phyloP scores from a whole-genome alignment of 2,329 filamentous ascomycete genomes.

The Zymoseptoria crescenta region DNA sequence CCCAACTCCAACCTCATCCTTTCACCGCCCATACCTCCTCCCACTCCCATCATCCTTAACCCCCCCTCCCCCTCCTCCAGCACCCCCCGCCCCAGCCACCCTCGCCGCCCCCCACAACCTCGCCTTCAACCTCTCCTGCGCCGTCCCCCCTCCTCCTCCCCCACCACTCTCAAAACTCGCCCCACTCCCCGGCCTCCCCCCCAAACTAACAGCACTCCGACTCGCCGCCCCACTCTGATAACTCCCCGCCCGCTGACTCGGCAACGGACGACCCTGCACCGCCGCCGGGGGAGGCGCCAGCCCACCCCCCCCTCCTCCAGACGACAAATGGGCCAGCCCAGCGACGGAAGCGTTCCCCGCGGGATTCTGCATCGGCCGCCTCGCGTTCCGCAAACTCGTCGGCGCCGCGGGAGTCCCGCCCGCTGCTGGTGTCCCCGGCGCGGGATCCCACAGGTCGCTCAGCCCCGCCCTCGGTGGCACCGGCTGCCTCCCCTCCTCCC shows the following conservation, averaged over 20 bases:
- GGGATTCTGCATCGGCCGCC: conserved; percentile 16
- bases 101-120: conserved; percentile 51
- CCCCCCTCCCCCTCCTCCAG: too few species aligned
- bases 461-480: conserved; percentile 43
- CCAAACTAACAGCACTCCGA: conserved; percentile 25
- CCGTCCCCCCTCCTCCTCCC: conserved; percentile 47
- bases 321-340: too few species aligned
- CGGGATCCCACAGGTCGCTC: conserved; percentile 56
- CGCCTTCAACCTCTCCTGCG: conserved; percentile 76
- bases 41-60: neutral
- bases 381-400: conserved; percentile 33
- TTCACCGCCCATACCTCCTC: neutral
- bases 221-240: conserved; percentile 54
- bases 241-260: conserved; percentile 66
- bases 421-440: conserved; percentile 28
- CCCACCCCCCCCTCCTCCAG: too few species aligned
- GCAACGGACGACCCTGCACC: conserved; percentile 49
- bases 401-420: conserved; percentile 34
- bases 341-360: conserved; percentile 5
- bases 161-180: conserved; percentile 32
- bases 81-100: too few species aligned
- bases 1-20: neutral
- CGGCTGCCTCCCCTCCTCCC: conserved; percentile 21
- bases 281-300: conserved; percentile 28
- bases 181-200: conserved; percentile 15